Conservation (phyloP, 2,329 filamentous ascomycete genomes). For the Fusarium veterinarium region DNA sequence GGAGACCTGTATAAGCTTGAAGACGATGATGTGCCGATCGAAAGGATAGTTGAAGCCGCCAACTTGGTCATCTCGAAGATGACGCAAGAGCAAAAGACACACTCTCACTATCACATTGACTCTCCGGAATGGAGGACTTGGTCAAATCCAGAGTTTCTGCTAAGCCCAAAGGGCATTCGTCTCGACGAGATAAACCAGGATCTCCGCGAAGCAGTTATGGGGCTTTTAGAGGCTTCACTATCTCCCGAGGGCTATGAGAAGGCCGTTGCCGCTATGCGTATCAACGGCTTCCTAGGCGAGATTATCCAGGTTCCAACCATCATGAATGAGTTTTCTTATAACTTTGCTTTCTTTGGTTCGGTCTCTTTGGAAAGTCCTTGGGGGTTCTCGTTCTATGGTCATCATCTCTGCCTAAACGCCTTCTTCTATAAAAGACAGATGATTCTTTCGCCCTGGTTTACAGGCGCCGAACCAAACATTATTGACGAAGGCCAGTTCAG, state of each 20-base stretch:
- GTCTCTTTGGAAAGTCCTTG: conserved; percentile 59
- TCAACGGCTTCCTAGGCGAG: conserved; percentile 80
- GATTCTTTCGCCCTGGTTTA: conserved; percentile 79
- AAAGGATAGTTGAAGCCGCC: too few species aligned
- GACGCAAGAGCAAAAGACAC: too few species aligned
- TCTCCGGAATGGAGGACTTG: too few species aligned
- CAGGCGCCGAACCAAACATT: conserved; percentile 81
- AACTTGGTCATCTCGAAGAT: too few species aligned
- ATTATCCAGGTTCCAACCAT: conserved; percentile 70
- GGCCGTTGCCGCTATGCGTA: conserved; percentile 74
- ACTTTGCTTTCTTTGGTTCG: conserved; percentile 59
- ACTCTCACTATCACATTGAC: too few species aligned
- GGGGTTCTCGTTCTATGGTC: conserved; percentile 82
- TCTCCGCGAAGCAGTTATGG: too few species aligned
- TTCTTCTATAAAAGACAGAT: conserved; percentile 75
- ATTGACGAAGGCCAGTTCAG: conserved; percentile 73
- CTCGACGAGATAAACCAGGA: too few species aligned
- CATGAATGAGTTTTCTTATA: conserved; percentile 81
- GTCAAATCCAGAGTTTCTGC: too few species aligned
- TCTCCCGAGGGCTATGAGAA: conserved; percentile 79
- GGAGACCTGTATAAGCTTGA: too few species aligned
- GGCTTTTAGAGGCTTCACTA: conserved; percentile 58
- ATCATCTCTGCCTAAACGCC: conserved; percentile 79
- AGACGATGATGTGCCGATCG: too few species aligned
- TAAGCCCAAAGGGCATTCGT: too few species aligned